A percentile compares a stretch with the other conserved stretches of the same genome.
Evolutionary conservation across 805 yeast species (phyloP).

Genomic region (Wickerhamiella hasegawae): DNA sequence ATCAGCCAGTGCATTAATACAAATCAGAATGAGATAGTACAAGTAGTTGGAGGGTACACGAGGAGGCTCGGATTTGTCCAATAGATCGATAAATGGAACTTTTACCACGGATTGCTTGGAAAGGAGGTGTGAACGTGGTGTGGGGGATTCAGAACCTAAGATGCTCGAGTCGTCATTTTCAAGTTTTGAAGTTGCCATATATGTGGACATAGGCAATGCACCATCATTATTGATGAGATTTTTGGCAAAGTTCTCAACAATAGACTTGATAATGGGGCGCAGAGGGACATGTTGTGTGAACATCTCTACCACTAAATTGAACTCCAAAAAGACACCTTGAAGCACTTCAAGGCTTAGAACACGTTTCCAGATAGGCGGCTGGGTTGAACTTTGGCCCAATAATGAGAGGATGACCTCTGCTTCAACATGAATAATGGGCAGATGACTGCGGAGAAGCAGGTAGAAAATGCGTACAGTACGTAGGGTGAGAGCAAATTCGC

Average conservation of each 20-base stretch:
- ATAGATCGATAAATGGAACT: conserved; percentile 48
- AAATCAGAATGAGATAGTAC: conserved; percentile 37
- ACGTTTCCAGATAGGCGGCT: conserved; percentile 58
- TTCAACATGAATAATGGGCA: conserved; percentile 52
- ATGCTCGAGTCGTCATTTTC: not conserved
- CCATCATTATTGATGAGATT: conserved; percentile 4
- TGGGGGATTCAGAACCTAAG: not conserved
- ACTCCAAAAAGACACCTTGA: conserved; percentile 42
- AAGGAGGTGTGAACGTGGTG: not conserved
- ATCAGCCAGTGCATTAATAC: conserved; percentile 43
- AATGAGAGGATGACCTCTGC: conserved; percentile 67
- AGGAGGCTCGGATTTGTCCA: conserved; percentile 76
- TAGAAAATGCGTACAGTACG: conserved; percentile 60
- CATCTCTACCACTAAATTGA: conserved; percentile 32
- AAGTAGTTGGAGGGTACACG: conserved; percentile 45
- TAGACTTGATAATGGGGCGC: not conserved
- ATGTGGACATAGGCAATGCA: conserved; percentile 6
- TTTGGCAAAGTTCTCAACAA: conserved; percentile 5
- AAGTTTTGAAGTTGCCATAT: not conserved
- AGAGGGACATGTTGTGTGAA: conserved; percentile 21
- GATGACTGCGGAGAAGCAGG: conserved; percentile 44
- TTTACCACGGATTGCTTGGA: conserved; percentile 8
- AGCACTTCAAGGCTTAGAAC: conserved; percentile 60
- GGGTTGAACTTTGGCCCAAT: conserved; percentile 53
- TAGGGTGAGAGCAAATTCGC: conserved; percentile 52